Percentiles rank a stretch among this genome's conserved stretches.
These are phyloP conservation scores for Saccharomycopsis fermentans DNA, from an alignment of 805 yeast species.

Conservation along the genomic window DNA sequence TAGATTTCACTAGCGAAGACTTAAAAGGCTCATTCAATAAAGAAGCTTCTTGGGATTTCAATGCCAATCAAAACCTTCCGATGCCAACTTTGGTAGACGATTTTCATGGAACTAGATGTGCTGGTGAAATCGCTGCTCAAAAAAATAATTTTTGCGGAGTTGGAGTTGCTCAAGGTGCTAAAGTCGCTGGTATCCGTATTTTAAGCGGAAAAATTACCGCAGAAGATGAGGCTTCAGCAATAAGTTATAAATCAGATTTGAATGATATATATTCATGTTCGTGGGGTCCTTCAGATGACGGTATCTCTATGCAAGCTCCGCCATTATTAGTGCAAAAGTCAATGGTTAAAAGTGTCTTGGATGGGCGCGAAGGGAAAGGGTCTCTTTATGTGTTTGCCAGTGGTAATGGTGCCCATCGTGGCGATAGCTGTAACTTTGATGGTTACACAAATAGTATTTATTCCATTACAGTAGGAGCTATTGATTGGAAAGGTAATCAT, in stretches of 20 bases:
- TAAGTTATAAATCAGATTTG: conserved; percentile 66
- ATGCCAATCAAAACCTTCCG: conserved; percentile 65
- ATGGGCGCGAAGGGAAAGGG: conserved; percentile 77
- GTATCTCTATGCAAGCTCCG: conserved; percentile 78
- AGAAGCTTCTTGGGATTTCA: conserved; percentile 91
- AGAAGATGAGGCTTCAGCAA: conserved; percentile 86
- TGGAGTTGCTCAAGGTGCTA: conserved; percentile 85
- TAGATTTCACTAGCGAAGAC: conserved; percentile 74
- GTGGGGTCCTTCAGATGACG: conserved; percentile 98
- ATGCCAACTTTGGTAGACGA: conserved; percentile 74
- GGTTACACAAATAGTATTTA: conserved; percentile 95
- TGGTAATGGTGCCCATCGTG: conserved; percentile 80
- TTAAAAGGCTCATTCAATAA: conserved; percentile 54
- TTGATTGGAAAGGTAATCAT: conserved; percentile 77
- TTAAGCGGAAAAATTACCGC: conserved; percentile 70
- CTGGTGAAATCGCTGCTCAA: conserved; percentile 92
- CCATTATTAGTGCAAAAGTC: conserved; percentile 70
- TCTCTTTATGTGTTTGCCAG: conserved; percentile 90
- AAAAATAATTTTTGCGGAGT: conserved; percentile 84
- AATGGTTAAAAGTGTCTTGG: conserved; percentile 69
- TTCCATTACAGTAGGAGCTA: conserved; percentile 90
- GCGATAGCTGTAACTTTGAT: conserved; percentile 91
- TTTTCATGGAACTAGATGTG: conserved; percentile 94
- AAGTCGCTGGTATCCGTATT: conserved; percentile 84
- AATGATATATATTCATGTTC: conserved; percentile 95